A percentile compares a stretch with the other conserved stretches of the same genome.
These are phyloP conservation scores for Leucoagaricus sp. DNA, from an alignment of 1,284 basidiomycete species.

Conservation along the genomic window DNA sequence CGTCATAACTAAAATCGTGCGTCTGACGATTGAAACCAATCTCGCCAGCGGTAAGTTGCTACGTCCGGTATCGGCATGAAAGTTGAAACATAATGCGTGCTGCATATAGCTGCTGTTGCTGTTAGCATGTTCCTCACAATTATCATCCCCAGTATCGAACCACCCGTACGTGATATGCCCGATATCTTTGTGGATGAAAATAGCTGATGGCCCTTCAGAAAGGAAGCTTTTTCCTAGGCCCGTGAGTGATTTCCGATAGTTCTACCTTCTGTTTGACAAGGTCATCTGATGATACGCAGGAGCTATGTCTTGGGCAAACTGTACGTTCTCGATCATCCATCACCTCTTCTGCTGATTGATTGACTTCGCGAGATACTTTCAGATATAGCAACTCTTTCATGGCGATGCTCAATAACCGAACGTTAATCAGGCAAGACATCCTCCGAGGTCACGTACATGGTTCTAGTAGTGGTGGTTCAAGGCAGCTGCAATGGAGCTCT, in stretches of 20 bases:
- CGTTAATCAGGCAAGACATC: not conserved
- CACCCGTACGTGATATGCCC: not conserved
- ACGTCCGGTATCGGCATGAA: no score
- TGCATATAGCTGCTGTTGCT: not conserved
- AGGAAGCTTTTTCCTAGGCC: not conserved
- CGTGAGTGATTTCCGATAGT: no score
- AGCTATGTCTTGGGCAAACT: not conserved
- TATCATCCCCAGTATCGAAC: not conserved
- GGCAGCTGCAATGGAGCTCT: no score
- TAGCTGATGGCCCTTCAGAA: not conserved
- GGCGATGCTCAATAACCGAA: slow-evolving; percentile 11
- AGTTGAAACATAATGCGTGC: not conserved
- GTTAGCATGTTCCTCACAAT: not conserved
- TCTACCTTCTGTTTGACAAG: not conserved
- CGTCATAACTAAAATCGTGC: not conserved
- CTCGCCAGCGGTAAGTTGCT: not conserved
- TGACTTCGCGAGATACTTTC: not conserved
- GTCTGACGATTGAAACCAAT: not conserved
- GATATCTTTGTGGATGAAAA: not conserved
- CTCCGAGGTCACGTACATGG: slow-evolving; percentile 1
- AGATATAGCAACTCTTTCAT: slow-evolving; percentile 7
- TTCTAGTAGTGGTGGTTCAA: no score
- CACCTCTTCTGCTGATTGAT: not conserved
- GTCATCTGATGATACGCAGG: not conserved
- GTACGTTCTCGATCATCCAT: not conserved